Evolutionary conservation across 108 stramenopile species (phyloP), one percentile per base, ranked within the genome.

Genomic region (Parietichytrium sp.): DNA sequence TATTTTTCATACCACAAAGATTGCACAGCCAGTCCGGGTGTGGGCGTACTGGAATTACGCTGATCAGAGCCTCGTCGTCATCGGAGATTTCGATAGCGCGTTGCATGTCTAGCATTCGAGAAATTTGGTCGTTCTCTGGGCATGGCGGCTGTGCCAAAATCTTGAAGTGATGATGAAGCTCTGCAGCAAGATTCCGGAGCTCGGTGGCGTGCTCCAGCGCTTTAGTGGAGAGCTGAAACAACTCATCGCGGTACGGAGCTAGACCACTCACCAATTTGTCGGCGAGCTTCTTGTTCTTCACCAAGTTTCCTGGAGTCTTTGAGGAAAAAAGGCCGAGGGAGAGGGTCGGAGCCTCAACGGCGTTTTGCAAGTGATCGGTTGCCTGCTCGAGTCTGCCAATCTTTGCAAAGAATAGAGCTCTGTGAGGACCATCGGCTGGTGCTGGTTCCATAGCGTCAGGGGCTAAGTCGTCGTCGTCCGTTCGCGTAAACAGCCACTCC

Each of bases 351-450:
- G 20, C 42, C 25, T 72, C 61, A n/a, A 72, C 42, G 20, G 61
- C 42, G 15, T 72, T n/a, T 25, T 72, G 61, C 61, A 72, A 25
- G 0, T 42, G 61, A 8, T 72, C 61, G 36, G 61, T 42, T 6
- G 45, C 29, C 42, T 72, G 61, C 36, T 23, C 20, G 38, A 16
- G 25, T 0, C 38, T 42, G 13, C 61, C 61, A 2, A 72, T 33
- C 38, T 45, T 36, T n/a, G 61, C 61, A 33, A 6, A 16, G 20
- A 45, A 72, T 2, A 72, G 2, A 7, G 61, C 61, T 6, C 61
- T 33, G 33, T 72, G 61, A 33, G 61, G 61, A 25, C 61, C 61
- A 38, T 72, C 61, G 61, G 45, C 45, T 6, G 42, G 45, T 18
- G 45, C 16, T 50, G 49, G n/a, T 50, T 50, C n/a, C 49, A 18